phyloP scores from a whole-genome alignment of 352 stramenopile genomes.

The Phytopythium oedochilum region DNA sequence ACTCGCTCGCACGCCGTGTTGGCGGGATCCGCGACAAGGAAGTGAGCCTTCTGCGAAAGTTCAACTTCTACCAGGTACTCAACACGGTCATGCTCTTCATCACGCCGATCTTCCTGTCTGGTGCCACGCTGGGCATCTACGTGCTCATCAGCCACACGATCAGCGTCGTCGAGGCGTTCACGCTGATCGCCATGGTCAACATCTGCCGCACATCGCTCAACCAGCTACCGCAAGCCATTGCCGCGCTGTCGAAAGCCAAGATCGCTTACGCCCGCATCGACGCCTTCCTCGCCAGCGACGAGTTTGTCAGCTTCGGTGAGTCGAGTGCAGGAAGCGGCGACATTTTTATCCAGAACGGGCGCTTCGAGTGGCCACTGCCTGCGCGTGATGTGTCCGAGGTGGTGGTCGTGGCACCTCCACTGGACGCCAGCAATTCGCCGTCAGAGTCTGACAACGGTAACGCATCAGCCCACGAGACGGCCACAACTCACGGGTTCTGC shows the following conservation, averaged over 20 bases:
- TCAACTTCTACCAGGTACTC: slow-evolving; percentile 29
- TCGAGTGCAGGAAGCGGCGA: slow-evolving; percentile 1
- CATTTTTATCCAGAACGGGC: slow-evolving; percentile 15
- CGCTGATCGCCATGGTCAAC: slow-evolving; percentile 27
- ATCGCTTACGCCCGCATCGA: slow-evolving; percentile 23
- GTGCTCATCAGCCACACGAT: slow-evolving; percentile 20
- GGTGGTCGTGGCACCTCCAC: slow-evolving; percentile 14
- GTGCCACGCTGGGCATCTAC: slow-evolving; percentile 16
- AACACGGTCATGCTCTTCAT: slow-evolving; percentile 38
- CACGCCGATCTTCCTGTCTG: slow-evolving; percentile 25
- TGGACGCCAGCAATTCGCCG: neutral
- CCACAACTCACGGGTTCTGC: slow-evolving; percentile 10
- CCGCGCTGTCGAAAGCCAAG: slow-evolving; percentile 21
- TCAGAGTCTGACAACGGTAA: neutral
- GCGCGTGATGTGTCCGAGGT: slow-evolving; percentile 5
- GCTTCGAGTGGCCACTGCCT: slow-evolving; percentile 23
- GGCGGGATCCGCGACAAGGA: slow-evolving; percentile 37
- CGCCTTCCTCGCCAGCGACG: slow-evolving; percentile 17
- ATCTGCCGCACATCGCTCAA: slow-evolving; percentile 22
- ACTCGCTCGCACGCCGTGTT: slow-evolving; percentile 27
- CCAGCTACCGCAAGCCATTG: slow-evolving; percentile 14
- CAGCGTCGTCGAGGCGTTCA: slow-evolving; percentile 22
- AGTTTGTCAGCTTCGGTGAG: neutral
- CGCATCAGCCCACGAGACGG: neutral
- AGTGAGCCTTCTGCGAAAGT: slow-evolving; percentile 28